These are phyloP conservation scores for Zoysia pacifica DNA, from an alignment of 176 grass and related monocot species.

Conservation along the genomic window DNA sequence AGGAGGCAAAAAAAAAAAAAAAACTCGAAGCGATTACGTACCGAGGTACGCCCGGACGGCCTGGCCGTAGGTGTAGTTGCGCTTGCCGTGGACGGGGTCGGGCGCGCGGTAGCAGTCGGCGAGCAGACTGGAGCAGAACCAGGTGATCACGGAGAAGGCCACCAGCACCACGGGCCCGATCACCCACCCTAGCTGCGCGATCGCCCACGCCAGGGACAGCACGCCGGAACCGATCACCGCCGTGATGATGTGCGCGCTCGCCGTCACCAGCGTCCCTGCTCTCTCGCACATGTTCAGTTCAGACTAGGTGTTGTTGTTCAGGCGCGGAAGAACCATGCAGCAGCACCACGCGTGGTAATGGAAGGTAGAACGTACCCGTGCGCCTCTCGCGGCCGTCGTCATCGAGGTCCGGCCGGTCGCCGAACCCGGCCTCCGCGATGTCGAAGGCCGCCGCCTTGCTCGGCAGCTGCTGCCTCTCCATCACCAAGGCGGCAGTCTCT, in stretches of 20 bases:
- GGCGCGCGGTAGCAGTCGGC: conserved; percentile 82
- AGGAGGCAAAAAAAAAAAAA: no score
- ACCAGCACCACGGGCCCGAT: conserved; percentile 68
- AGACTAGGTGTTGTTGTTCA: no score
- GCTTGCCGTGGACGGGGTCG: conserved; percentile 67
- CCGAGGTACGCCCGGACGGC: conserved; percentile 74
- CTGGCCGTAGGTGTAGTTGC: conserved; percentile 79
- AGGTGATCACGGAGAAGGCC: conserved; percentile 84
- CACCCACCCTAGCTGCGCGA: conserved; percentile 89
- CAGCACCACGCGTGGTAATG: no score
- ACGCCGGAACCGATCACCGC: conserved; percentile 96
- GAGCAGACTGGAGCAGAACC: conserved; percentile 87
- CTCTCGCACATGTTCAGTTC: no score
- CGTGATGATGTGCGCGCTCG: conserved; percentile 93
- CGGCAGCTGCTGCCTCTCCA: conserved; percentile 37
- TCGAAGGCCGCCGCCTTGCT: conserved; percentile 38
- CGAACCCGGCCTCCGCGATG: conserved; percentile 44
- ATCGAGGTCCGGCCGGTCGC: conserved; percentile 54
- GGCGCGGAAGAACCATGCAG: no score
- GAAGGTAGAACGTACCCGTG: conserved; percentile 40
- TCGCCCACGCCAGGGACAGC: conserved; percentile 87
- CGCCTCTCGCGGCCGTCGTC: conserved; percentile 75
- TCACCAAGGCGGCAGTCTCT: conserved; percentile 21
- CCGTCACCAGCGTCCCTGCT: conserved; percentile 31
- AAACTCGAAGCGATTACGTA: neutral